A percentile compares a stretch with the other conserved stretches of the same genome.
phyloP scores from a whole-genome alignment of 2,329 filamentous ascomycete genomes.

The Rosellinia necatrix region DNA sequence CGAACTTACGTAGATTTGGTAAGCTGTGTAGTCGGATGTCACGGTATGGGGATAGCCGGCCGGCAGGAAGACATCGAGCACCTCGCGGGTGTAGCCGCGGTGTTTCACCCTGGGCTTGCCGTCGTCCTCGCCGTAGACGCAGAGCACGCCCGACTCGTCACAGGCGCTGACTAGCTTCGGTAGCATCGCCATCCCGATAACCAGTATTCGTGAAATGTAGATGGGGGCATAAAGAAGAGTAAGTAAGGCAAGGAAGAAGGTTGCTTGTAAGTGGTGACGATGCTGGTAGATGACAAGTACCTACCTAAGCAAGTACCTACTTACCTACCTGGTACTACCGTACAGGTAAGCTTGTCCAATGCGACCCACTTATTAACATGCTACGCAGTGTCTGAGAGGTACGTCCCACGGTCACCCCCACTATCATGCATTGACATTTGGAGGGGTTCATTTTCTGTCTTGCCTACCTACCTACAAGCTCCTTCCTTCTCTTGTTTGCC shows the following conservation, averaged over 20 bases:
- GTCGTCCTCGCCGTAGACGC: conserved; percentile 63
- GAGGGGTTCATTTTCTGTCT: too few relatives aligned
- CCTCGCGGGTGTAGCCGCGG: conserved; percentile 40
- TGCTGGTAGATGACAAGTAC: background rate
- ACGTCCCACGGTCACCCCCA: conserved; percentile 18
- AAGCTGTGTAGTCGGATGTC: conserved; percentile 80
- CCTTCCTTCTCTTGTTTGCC: too few relatives aligned
- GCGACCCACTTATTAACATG: too few relatives aligned
- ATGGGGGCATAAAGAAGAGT: background rate
- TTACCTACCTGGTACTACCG: too few relatives aligned
- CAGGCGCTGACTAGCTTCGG: conserved; percentile 33
- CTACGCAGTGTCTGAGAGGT: too few relatives aligned
- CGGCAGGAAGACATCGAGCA: conserved; percentile 78
- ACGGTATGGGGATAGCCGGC: conserved; percentile 89
- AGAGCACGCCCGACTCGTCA: conserved; percentile 37
- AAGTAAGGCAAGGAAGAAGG: background rate
- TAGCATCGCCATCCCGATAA: conserved; percentile 10
- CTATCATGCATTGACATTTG: too few relatives aligned
- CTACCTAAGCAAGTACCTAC: background rate
- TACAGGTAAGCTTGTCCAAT: background rate
- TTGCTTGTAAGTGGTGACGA: background rate
- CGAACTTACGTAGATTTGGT: conserved; percentile 55
- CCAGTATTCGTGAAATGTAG: background rate
- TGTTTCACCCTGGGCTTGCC: conserved; percentile 43
- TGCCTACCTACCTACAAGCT: too few relatives aligned